Evolutionary conservation across 148 eudicot genomes (phyloP).

Genomic region (Silene latifolia): DNA sequence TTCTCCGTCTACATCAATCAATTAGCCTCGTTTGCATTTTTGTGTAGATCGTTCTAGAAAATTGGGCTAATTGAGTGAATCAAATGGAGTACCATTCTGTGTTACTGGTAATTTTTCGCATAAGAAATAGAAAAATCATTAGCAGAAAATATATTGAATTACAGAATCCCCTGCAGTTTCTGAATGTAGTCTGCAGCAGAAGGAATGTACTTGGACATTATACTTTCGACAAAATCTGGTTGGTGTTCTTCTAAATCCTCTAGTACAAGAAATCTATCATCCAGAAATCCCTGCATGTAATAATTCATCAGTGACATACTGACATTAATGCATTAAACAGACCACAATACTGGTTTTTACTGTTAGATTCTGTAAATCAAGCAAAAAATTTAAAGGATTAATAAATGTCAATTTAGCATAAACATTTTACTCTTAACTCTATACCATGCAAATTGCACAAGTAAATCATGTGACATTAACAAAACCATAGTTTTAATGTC

Average conservation of each 20-base stretch:
- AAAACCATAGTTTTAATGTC: background rate
- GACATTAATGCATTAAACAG: background rate
- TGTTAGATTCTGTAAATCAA: constrained; percentile 5
- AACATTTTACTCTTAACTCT: background rate
- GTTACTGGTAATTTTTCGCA: background rate
- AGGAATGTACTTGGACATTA: constrained; percentile 12
- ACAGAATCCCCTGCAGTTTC: constrained; percentile 4
- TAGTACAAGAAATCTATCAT: background rate
- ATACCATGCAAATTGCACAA: background rate
- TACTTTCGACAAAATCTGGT: constrained; percentile 19
- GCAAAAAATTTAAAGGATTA: background rate
- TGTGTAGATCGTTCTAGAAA: too few species aligned
- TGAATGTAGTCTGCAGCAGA: background rate
- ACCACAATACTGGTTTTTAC: background rate
- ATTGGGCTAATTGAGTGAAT: too few species aligned
- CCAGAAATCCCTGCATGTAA: constrained; percentile 18
- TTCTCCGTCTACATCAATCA: too few species aligned
- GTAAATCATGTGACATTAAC: constrained; percentile 3
- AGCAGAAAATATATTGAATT: constrained; percentile 1
- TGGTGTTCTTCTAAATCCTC: constrained; percentile 3
- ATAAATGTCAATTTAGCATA: background rate
- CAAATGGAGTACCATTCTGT: background rate
- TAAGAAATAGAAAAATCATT: background rate
- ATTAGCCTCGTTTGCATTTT: too few species aligned
- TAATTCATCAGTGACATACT: background rate